Evolutionary conservation across 106 monocot species (phyloP).

Genomic region (Narthecium ossifragum): DNA sequence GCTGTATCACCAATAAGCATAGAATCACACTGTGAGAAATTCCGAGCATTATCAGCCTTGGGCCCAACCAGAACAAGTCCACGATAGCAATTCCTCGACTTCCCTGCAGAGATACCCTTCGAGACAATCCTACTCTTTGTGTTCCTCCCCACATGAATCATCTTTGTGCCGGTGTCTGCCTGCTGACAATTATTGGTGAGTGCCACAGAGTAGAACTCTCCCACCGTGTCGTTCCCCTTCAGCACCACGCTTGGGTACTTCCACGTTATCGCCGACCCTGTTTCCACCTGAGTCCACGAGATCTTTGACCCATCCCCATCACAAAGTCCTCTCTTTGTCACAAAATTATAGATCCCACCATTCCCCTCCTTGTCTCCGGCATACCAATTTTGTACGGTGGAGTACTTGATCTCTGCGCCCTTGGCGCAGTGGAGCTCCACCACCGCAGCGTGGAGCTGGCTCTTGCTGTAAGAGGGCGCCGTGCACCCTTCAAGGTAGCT

Average conservation of each 20-base stretch:
- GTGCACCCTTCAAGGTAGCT: constrained; percentile 97
- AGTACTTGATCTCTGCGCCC: constrained; percentile 89
- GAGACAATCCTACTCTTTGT: constrained; percentile 83
- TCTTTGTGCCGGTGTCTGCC: constrained; percentile 96
- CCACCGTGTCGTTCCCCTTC: constrained; percentile 65
- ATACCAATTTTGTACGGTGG: constrained; percentile 98
- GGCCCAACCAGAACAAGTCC: constrained; percentile 80
- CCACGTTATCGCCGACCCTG: constrained; percentile 96
- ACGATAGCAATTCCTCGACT: constrained; percentile 89
- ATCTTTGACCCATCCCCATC: constrained; percentile 74
- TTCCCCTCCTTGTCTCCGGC: constrained; percentile 75
- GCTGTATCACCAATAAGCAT: constrained; percentile 97
- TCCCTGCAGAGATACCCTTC: constrained; percentile 92
- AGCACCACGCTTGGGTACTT: constrained; percentile 95
- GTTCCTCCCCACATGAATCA: constrained; percentile 90
- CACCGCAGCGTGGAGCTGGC: constrained; percentile 94
- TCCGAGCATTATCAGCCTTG: constrained; percentile 64
- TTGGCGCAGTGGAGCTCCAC: constrained; percentile 84
- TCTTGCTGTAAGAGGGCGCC: constrained; percentile 74
- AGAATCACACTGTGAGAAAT: constrained; percentile 97
- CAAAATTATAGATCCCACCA: constrained; percentile 94
- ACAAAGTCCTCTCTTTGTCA: constrained; percentile 87
- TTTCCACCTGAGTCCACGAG: constrained; percentile 98
- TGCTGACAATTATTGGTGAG: constrained; percentile 91
- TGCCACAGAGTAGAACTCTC: constrained; percentile 96